Base-by-base conservation (phyloP, 2,329 filamentous ascomycete species). In the Arthrobotrys iridis region DNA sequence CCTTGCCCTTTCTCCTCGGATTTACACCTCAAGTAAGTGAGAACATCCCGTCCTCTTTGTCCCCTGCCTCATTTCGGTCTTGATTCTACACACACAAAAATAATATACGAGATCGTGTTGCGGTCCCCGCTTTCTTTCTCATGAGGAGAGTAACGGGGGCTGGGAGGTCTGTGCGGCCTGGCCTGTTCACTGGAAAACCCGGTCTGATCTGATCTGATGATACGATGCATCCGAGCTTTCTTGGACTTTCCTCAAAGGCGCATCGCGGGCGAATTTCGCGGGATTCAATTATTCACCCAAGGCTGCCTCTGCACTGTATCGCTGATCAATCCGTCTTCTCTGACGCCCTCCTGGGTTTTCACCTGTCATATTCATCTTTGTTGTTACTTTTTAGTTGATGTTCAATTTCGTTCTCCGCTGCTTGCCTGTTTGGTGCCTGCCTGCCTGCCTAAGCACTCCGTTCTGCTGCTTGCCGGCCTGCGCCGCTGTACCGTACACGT, bases 201-300 rank as follows among this genome's bases (percentile, higher is more conserved):
- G 26, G 41, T 48, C 59, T 48, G 26, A 30, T 26, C 20, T 57
- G 33, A 26, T 22, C 24, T 41, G 28, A 26, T 41, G 33, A 35
- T 57, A 55, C 48, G 15, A 43, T 48, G 50, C 30, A 55, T n/a
- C 24, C 24, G 33, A 22, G 28, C 40, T 48, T 59, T 72, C 58
- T 64, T 72, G 68, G 68, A 65, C 68, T 73, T 73, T 73, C 68
- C 68, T 45, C 30, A 72, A 48, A 50, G 28, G 59, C 63, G 41
- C 24, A 41, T 30, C 18, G 45, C 13, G 50, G 48, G 35, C 62
- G 24, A 57, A 35, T 55, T 55, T 52, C 22, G 24, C 22, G 33
- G 24, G 37, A 41, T 40, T 37, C 22, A 52, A 30, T n/a, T n/a
- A n/a, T n/a, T n/a, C n/a, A n/a, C n/a, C n/a, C 48, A 59, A 70